These are phyloP conservation scores for Litsea cubeba DNA, from an alignment of 164 flowering plant genomes.

Conservation along the genomic window DNA sequence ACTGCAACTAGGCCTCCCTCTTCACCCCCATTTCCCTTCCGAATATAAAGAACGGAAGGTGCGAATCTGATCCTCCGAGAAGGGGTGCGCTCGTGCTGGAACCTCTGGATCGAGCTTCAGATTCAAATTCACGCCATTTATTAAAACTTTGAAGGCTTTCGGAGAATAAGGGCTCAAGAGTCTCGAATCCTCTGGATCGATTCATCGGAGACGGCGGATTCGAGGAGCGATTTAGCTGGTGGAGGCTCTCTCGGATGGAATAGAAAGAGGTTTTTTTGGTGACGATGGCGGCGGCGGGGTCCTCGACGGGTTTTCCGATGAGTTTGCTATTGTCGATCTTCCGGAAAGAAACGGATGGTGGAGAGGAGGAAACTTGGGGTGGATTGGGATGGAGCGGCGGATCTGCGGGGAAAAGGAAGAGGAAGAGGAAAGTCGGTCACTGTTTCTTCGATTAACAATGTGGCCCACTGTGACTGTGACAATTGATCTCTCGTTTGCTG, in stretches of 20 bases:
- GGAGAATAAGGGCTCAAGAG: too few species aligned
- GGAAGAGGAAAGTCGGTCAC: too few species aligned
- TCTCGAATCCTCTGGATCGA: not conserved
- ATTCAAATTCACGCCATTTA: constrained; percentile 18
- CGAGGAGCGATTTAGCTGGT: constrained; percentile 15
- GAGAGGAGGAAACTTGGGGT: not conserved
- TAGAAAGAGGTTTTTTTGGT: constrained; percentile 16
- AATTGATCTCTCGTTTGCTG: too few species aligned
- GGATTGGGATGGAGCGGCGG: constrained; percentile 24
- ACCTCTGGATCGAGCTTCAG: constrained; percentile 16
- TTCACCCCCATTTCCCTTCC: constrained; percentile 24
- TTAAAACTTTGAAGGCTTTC: constrained; percentile 5
- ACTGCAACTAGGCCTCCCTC: constrained; percentile 11
- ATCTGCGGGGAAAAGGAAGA: constrained; percentile 7
- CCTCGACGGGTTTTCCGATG: constrained; percentile 6
- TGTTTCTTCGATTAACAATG: too few species aligned
- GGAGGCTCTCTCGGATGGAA: constrained; percentile 35
- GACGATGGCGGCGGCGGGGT: not conserved
- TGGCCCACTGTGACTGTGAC: too few species aligned
- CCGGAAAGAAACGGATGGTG: constrained; percentile 32
- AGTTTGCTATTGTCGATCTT: constrained; percentile 41
- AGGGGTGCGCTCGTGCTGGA: not conserved
- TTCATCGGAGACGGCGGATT: not conserved
- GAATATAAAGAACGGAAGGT: constrained; percentile 27
- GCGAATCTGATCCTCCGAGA: constrained; percentile 23